phyloP scores from a whole-genome alignment of 2,329 filamentous ascomycete genomes.

The Talaromyces verruculosus region DNA sequence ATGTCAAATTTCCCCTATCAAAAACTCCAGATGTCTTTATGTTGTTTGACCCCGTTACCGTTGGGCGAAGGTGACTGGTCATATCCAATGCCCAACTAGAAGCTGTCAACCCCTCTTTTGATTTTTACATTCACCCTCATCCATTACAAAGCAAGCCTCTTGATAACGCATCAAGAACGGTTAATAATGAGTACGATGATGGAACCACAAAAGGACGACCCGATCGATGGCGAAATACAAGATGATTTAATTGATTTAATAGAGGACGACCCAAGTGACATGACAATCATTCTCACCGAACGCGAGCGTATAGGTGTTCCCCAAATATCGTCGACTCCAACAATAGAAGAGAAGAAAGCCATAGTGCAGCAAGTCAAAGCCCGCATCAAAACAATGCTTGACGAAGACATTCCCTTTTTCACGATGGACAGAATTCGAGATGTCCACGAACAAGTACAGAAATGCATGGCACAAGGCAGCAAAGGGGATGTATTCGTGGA shows the following conservation, averaged over 20 bases:
- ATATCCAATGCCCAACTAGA: not conserved
- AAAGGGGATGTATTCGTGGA: not conserved
- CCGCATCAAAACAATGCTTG: not conserved
- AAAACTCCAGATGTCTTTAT: too few relatives aligned
- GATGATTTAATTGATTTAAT: not conserved
- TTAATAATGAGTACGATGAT: not conserved
- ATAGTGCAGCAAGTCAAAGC: constrained; percentile 1
- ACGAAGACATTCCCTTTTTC: not conserved
- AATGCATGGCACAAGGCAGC: not conserved
- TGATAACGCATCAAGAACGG: not conserved
- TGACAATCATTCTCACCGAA: not conserved
- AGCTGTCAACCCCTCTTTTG: not conserved
- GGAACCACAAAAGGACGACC: not conserved
- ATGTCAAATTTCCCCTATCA: too few relatives aligned
- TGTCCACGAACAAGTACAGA: not conserved
- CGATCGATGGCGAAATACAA: not conserved
- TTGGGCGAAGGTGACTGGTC: not conserved
- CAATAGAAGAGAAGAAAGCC: not conserved
- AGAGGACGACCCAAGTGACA: not conserved
- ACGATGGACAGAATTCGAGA: not conserved
- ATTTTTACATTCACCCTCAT: not conserved
- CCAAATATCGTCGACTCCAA: not conserved
- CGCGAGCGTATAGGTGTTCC: not conserved
- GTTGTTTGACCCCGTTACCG: too few relatives aligned
- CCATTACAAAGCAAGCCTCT: not conserved